Conservation (phyloP, 148 eudicot species). For the Rhododendron williamsianum region DNA sequence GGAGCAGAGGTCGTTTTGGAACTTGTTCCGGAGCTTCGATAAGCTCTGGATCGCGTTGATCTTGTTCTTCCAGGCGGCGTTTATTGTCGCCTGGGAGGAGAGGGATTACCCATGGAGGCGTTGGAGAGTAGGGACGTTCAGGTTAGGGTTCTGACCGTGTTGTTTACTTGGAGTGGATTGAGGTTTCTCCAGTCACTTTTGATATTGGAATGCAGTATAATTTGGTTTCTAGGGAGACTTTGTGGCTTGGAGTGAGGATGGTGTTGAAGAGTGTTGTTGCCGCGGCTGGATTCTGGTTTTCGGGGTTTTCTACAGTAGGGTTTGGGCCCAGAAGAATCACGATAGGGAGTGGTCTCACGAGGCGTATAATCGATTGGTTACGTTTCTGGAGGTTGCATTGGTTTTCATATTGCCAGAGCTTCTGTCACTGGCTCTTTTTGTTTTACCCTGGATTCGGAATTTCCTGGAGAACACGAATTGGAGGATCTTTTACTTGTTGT, state of each 20-base stretch:
- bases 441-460: slow-evolving; percentile 70
- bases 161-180: slow-evolving; percentile 71
- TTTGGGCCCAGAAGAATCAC: slow-evolving; percentile 46
- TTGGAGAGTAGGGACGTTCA: slow-evolving; percentile 38
- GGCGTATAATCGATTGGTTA: slow-evolving; percentile 38
- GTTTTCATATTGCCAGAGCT: slow-evolving; percentile 63
- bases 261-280: slow-evolving; percentile 48
- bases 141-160: slow-evolving; percentile 58
- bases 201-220: slow-evolving; percentile 60
- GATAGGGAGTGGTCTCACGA: slow-evolving; percentile 40
- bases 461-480: slow-evolving; percentile 73
- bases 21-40: slow-evolving; percentile 69
- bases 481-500: slow-evolving; percentile 60
- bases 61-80: slow-evolving; percentile 66
- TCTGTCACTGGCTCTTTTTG: slow-evolving; percentile 46
- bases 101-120: slow-evolving; percentile 54
- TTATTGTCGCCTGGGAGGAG: slow-evolving; percentile 72
- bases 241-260: slow-evolving; percentile 67
- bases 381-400: slow-evolving; percentile 48
- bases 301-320: slow-evolving; percentile 54
- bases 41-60: slow-evolving; percentile 71
- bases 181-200: slow-evolving; percentile 63
- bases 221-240: slow-evolving; percentile 67
- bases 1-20: slow-evolving; percentile 85
- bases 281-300: slow-evolving; percentile 57